Evolutionary conservation across 2,329 filamentous ascomycete species (phyloP).

Genomic region (Aurifilum marmelostoma): DNA sequence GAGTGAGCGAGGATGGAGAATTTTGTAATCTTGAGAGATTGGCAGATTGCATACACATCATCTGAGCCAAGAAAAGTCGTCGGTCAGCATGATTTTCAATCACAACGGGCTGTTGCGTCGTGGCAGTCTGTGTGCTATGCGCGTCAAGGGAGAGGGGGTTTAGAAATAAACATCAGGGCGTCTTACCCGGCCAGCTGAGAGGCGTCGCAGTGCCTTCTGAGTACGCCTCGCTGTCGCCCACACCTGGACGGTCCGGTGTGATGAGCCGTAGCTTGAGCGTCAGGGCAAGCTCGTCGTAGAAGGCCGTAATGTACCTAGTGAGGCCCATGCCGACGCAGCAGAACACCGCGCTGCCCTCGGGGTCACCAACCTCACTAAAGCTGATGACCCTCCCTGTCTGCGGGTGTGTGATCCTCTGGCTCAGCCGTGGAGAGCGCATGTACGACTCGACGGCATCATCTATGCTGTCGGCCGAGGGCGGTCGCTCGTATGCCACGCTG

Average conservation of each 20-base stretch:
- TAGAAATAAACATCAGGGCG: no score
- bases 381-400: conserved; percentile 87
- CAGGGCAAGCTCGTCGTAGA: conserved; percentile 92
- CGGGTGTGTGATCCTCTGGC: conserved; percentile 85
- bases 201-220: conserved; percentile 82
- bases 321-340: conserved; percentile 98
- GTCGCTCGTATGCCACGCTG: conserved; percentile 67
- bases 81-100: conserved; percentile 32
- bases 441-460: conserved; percentile 88
- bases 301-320: conserved; percentile 93
- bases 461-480: conserved; percentile 80
- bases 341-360: conserved; percentile 88
- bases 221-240: conserved; percentile 89
- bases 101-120: neutral
- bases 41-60: conserved; percentile 93
- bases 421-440: conserved; percentile 78
- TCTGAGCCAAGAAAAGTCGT: conserved; percentile 45
- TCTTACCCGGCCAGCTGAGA: conserved; percentile 84
- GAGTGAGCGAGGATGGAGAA: conserved; percentile 97
- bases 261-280: conserved; percentile 89
- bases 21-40: conserved; percentile 87
- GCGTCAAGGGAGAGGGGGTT: neutral
- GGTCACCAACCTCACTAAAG: conserved; percentile 95
- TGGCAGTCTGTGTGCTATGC: conserved; percentile 7
- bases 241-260: conserved; percentile 89